phyloP scores from a whole-genome alignment of 495 filamentous ascomycete genomes.

The Trichocladium uniseriatum region DNA sequence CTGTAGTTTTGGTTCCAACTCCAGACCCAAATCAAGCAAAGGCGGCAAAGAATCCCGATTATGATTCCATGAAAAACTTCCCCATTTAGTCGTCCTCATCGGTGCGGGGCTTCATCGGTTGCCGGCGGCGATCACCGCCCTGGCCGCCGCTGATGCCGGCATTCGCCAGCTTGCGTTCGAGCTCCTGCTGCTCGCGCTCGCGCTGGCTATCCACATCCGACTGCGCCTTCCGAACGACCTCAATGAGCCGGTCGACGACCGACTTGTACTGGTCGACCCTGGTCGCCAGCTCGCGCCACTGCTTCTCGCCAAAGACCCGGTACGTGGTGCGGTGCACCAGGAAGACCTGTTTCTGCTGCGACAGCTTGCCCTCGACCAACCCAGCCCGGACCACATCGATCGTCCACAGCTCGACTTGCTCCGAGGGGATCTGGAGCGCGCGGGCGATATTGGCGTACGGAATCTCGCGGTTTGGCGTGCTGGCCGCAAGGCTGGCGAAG shows the following conservation, averaged over 20 bases:
- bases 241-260: conserved; percentile 64
- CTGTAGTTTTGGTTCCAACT: conserved; percentile 12
- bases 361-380: conserved; percentile 89
- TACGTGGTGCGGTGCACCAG: conserved; percentile 90
- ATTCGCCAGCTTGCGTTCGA: conserved; percentile 47
- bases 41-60: conserved; percentile 3
- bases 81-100: conserved; percentile 40
- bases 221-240: conserved; percentile 67
- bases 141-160: conserved; percentile 28
- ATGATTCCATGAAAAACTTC: background rate
- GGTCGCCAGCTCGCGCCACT: conserved; percentile 89
- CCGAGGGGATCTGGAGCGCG: conserved; percentile 65
- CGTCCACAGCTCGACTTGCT: conserved; percentile 94
- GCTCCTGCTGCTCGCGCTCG: conserved; percentile 49
- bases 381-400: conserved; percentile 95
- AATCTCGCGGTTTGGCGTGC: conserved; percentile 69
- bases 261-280: conserved; percentile 83
- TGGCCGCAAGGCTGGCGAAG: conserved; percentile 77
- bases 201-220: conserved; percentile 51
- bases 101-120: conserved; percentile 30
- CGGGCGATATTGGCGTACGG: conserved; percentile 75
- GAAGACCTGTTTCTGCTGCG: conserved; percentile 83
- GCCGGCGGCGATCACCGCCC: conserved; percentile 18
- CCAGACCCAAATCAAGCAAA: conserved; percentile 14
- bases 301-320: conserved; percentile 92